Evolutionary conservation across 805 yeast genomes (phyloP), one percentile per base, ranked within the genome.

Genomic region (Pichia californica): DNA sequence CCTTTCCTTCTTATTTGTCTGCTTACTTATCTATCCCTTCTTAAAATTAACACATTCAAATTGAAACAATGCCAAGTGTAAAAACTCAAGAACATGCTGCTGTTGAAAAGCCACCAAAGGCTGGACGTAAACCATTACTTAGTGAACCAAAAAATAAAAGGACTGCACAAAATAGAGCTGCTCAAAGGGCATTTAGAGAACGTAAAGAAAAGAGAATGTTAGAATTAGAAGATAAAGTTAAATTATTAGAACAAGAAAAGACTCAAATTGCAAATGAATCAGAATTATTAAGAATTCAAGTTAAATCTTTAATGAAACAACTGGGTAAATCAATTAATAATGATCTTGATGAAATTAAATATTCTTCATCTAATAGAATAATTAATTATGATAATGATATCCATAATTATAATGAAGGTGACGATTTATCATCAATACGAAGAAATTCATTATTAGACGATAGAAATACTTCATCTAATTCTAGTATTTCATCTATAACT

Each of bases 181-280:
- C 98, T n/a, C 99, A 93, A 65, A 72, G 98, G 43, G 98, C 98
- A 7, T 91, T 88, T 65, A 72, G 98, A 45, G 98, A 93, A 64
- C 77, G 98, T 48, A 91, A 91, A 62, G 98, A 91, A 62, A 73
- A 73, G 40, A 87, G 85, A 57, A 76, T 93, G 80, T 77, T 79
- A 57, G 95, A 88, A 51, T 70, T 91, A 48, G 96, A 89, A 59
- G 80, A 79, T 37, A 81, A 85, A 53, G 95, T 91, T 13, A 64
- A 71, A 40, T 62, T 67, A 51, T 71, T 91, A 52, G 96, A 93
- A 61, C 74, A 74, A 50, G 84, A 81, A 52, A 81, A 82, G 46
- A 66, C 78, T 44, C 77, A 78, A 50, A 83, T 83, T 40, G 70
- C 73, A 20, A 74, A 84, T 23, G 95, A 89, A 58, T 72, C 82